Percentiles rank a stretch among this genome's conserved stretches.
phyloP scores from a whole-genome alignment of 768 basidiomycete species.

The Lactarius deliciosus region DNA sequence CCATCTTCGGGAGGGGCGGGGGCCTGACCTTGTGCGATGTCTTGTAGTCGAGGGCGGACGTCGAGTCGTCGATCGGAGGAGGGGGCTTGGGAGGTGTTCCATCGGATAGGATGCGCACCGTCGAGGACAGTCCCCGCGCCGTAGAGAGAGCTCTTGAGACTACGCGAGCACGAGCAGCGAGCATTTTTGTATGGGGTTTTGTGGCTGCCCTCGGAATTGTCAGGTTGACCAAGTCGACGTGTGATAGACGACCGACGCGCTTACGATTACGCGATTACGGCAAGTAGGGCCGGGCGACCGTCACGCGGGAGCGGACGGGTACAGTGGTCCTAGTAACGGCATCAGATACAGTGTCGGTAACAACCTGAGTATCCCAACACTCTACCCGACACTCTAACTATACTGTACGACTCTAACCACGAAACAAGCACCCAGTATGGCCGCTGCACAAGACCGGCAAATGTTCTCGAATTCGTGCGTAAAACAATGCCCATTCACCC shows the following conservation, averaged over 20 bases:
- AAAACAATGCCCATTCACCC: not conserved
- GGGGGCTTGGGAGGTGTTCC: slow-evolving; percentile 62
- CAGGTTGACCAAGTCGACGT: not conserved
- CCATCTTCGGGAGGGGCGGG: slow-evolving; percentile 82
- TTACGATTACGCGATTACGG: no score
- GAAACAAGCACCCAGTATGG: not conserved
- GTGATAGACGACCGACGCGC: no score
- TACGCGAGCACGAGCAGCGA: slow-evolving; percentile 17
- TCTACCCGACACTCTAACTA: not conserved
- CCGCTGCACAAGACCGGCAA: not conserved
- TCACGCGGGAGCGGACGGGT: no score
- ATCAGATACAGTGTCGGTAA: no score
- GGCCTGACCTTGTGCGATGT: slow-evolving; percentile 65
- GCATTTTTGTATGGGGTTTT: slow-evolving; percentile 12
- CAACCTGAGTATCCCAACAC: no score
- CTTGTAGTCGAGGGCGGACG: slow-evolving; percentile 94
- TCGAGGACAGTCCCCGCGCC: slow-evolving; percentile 32
- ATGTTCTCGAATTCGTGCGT: not conserved
- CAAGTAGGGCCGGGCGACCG: no score
- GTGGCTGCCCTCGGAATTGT: not conserved
- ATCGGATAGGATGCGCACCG: slow-evolving; percentile 27
- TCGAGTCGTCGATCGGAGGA: slow-evolving; percentile 85
- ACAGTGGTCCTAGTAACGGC: no score
- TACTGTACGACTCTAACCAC: not conserved
- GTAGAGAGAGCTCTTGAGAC: slow-evolving; percentile 11